A percentile compares a stretch with the other conserved stretches of the same genome.
Conservation (phyloP, 768 basidiomycete genomes). For the Mycena galopus region DNA sequence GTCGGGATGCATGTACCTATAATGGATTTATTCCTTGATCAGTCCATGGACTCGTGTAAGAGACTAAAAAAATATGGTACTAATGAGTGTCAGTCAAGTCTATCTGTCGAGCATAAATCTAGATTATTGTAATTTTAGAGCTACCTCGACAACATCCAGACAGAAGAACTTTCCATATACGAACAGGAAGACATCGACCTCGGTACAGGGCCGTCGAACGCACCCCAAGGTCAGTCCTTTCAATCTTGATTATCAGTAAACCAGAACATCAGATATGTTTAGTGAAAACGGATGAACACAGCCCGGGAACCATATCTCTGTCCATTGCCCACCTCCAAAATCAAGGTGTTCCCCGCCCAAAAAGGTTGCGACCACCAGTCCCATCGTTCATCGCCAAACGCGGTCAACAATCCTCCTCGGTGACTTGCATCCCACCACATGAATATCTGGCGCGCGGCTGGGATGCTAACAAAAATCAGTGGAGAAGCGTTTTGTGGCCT, state of each 20-base stretch:
- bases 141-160: too few species aligned
- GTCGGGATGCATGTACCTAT: too few species aligned
- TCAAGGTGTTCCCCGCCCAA: neutral
- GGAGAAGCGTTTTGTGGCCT: slow-evolving; percentile 21
- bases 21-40: too few species aligned
- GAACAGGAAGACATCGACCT: neutral
- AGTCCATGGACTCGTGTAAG: too few species aligned
- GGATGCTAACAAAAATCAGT: slow-evolving; percentile 3
- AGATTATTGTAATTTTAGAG: too few species aligned
- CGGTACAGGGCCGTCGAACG: neutral
- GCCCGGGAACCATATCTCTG: slow-evolving; percentile 13
- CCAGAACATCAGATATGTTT: neutral
- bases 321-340: neutral
- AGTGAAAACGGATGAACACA: neutral
- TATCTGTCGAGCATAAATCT: too few species aligned
- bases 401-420: neutral
- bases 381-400: neutral
- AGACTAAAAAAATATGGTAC: neutral
- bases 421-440: slow-evolving; percentile 1
- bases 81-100: too few species aligned
- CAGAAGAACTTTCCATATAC: too few species aligned
- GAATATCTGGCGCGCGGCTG: too few species aligned
- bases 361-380: neutral
- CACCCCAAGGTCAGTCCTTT: neutral
- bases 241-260: neutral